Percentiles rank a stretch among this genome's conserved stretches.
phyloP scores from a whole-genome alignment of 106 monocot genomes.

The Allium fistulosum region DNA sequence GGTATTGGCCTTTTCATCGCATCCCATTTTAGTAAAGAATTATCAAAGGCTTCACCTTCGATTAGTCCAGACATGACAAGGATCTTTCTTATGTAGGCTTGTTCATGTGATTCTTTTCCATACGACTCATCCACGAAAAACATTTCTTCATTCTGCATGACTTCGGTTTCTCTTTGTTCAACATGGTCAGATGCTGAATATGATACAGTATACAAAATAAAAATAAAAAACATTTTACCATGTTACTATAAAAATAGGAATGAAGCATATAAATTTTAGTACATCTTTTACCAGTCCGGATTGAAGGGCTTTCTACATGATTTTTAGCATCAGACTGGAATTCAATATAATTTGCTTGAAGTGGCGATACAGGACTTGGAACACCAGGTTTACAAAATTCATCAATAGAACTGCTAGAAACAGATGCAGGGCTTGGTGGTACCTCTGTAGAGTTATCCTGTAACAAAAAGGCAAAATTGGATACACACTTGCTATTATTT shows the following conservation, averaged over 20 bases:
- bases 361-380: conserved; percentile 85
- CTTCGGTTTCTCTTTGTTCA: conserved; percentile 11
- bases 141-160: conserved; percentile 9
- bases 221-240: too few species aligned
- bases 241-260: too few species aligned
- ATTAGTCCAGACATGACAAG: conserved; percentile 40
- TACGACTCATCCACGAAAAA: conserved; percentile 4
- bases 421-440: conserved; percentile 90
- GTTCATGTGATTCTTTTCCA: conserved; percentile 19
- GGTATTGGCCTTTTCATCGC: conserved; percentile 28
- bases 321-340: conserved; percentile 28
- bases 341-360: conserved; percentile 50
- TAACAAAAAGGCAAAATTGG: neutral
- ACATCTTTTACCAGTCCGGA: conserved; percentile 20
- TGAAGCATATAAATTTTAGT: too few species aligned
- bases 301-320: conserved; percentile 25
- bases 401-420: conserved; percentile 41
- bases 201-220: too few species aligned
- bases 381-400: conserved; percentile 54
- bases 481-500: neutral
- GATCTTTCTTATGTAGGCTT: conserved; percentile 44
- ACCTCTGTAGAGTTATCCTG: conserved; percentile 95
- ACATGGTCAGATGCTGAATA: neutral
- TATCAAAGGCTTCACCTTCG: conserved; percentile 12
- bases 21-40: conserved; percentile 25